Evolutionary conservation across 805 yeast genomes (phyloP).

Genomic region (Hagleromyces aurorensis): DNA sequence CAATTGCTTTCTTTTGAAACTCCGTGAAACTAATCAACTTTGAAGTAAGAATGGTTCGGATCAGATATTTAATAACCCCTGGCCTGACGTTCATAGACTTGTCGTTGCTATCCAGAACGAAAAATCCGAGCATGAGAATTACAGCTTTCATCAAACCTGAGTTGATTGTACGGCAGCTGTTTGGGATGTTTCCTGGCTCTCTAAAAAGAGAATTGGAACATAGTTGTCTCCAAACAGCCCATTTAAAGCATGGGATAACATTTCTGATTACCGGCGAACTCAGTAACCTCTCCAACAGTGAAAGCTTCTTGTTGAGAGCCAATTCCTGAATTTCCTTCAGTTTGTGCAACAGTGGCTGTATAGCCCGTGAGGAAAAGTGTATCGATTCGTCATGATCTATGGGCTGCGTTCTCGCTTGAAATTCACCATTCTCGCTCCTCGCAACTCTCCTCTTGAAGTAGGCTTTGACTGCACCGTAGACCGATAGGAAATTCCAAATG

Average conservation of each 20-base stretch:
- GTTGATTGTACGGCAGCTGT: slow-evolving; percentile 3
- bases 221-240: slow-evolving; percentile 25
- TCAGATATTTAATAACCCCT: slow-evolving; percentile 14
- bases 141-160: slow-evolving; percentile 14
- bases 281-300: slow-evolving; percentile 16
- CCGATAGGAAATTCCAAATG: slow-evolving; percentile 17
- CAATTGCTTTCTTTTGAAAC: too few relatives aligned
- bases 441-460: background rate
- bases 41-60: slow-evolving; percentile 8
- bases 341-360: slow-evolving; percentile 19
- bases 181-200: slow-evolving; percentile 4
- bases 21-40: too few relatives aligned
- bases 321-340: slow-evolving; percentile 22
- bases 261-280: slow-evolving; percentile 19
- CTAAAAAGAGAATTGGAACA: slow-evolving; percentile 8
- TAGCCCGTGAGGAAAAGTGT: too few relatives aligned
- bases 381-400: background rate
- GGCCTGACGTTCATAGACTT: slow-evolving; percentile 17
- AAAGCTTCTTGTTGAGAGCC: slow-evolving; percentile 7
- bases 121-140: slow-evolving; percentile 17
- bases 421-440: background rate
- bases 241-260: slow-evolving; percentile 18
- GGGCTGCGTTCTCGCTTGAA: background rate
- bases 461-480: slow-evolving; percentile 7
- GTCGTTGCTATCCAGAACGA: slow-evolving; percentile 15